Conservation (phyloP, 192 early-diverging fungal species). For the Linnemannia schmuckeri region DNA sequence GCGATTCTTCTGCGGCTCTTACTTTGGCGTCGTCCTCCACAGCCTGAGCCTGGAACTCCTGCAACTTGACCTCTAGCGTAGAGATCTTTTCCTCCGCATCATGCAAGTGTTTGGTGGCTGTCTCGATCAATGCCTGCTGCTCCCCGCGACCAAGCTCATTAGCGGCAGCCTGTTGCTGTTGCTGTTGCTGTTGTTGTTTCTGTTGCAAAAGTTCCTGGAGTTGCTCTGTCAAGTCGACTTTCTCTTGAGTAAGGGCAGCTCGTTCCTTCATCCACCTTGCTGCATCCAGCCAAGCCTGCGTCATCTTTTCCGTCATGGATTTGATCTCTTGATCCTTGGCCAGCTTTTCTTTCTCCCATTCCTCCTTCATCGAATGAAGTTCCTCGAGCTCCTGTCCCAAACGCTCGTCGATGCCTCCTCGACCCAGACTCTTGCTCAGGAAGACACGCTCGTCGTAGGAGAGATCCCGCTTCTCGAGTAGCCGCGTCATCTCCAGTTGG, state of each 20-base stretch:
- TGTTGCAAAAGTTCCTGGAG: slow-evolving; percentile 14
- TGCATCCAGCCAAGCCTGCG: slow-evolving; percentile 48
- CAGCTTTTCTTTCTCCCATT: slow-evolving; percentile 49
- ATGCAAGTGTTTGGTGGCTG: slow-evolving; percentile 37
- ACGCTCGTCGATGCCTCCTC: slow-evolving; percentile 42
- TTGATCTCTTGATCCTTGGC: slow-evolving; percentile 54
- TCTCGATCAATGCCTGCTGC: slow-evolving; percentile 31
- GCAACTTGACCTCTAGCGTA: slow-evolving; percentile 35
- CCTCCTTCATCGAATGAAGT: slow-evolving; percentile 38
- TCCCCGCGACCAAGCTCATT: slow-evolving; percentile 16
- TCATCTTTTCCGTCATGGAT: slow-evolving; percentile 53
- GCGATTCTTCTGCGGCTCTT: slow-evolving; percentile 8
- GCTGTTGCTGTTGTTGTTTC: slow-evolving; percentile 23
- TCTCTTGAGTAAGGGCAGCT: slow-evolving; percentile 41
- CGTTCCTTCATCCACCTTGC: slow-evolving; percentile 41
- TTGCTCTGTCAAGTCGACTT: slow-evolving; percentile 17
- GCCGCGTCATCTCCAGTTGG: slow-evolving; percentile 64
- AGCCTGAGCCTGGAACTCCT: slow-evolving; percentile 46
- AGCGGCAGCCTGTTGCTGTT: not conserved
- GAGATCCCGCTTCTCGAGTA: slow-evolving; percentile 48
- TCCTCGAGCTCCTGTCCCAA: slow-evolving; percentile 53
- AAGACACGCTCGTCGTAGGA: slow-evolving; percentile 53
- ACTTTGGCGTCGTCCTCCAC: slow-evolving; percentile 32
- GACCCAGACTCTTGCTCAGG: slow-evolving; percentile 50
- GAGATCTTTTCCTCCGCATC: slow-evolving; percentile 47